Percentiles rank a stretch among this genome's conserved stretches.
These are phyloP conservation scores for Raffaelea albimanens DNA, from an alignment of 2,329 filamentous ascomycete genomes.

Conservation along the genomic window DNA sequence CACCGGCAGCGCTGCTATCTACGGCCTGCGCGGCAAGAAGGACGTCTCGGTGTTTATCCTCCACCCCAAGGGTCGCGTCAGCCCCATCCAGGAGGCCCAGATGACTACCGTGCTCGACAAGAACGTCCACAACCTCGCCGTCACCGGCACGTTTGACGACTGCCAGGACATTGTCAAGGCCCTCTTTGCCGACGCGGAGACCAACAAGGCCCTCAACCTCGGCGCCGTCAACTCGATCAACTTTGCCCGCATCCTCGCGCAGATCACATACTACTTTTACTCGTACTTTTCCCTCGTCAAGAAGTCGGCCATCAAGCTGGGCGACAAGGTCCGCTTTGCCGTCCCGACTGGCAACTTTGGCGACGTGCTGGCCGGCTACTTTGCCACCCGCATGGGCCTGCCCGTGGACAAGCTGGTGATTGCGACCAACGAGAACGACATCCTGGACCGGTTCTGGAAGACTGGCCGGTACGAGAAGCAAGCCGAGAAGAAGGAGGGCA, in stretches of 20 bases:
- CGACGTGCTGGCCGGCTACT: conserved; percentile 88
- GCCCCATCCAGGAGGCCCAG: conserved; percentile 87
- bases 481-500: conserved; percentile 34
- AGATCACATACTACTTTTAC: conserved; percentile 96
- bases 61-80: conserved; percentile 82
- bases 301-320: conserved; percentile 49
- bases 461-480: conserved; percentile 81
- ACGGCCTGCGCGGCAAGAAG: conserved; percentile 88
- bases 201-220: conserved; percentile 74
- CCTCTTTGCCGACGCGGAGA: conserved; percentile 75
- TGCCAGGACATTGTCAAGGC: conserved; percentile 97
- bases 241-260: conserved; percentile 87
- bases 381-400: conserved; percentile 52
- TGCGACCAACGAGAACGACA: conserved; percentile 96
- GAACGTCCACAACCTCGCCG: conserved; percentile 87
- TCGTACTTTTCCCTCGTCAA: conserved; percentile 76
- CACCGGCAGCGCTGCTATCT: conserved; percentile 92
- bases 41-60: conserved; percentile 96
- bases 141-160: conserved; percentile 89
- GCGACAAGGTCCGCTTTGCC: conserved; percentile 69
- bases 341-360: conserved; percentile 94
- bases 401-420: conserved; percentile 77
- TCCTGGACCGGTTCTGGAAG: conserved; percentile 90
- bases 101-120: conserved; percentile 90
- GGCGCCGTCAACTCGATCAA: conserved; percentile 97